Percentiles rank a stretch among this genome's conserved stretches.
These are phyloP conservation scores for Tuber melanosporum DNA, from an alignment of 495 filamentous ascomycete species.

Conservation along the genomic window DNA sequence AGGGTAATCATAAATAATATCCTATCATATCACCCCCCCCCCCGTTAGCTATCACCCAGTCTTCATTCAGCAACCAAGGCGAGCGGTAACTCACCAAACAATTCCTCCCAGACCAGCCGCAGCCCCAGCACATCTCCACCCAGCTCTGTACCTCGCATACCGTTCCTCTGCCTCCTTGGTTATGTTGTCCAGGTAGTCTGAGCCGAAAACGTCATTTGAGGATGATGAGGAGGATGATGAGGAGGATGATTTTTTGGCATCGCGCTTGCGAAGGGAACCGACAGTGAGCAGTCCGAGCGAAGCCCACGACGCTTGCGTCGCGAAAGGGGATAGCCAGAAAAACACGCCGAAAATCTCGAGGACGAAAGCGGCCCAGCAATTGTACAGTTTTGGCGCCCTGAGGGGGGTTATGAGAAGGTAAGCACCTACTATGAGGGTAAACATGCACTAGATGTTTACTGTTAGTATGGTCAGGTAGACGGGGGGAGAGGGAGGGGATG, in stretches of 20 bases:
- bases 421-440: slow-evolving; percentile 13
- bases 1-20: slow-evolving; percentile 14
- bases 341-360: slow-evolving; percentile 20
- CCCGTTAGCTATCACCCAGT: background rate
- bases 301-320: slow-evolving; percentile 18
- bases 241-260: background rate
- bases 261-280: background rate
- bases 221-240: background rate
- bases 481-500: background rate
- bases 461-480: background rate
- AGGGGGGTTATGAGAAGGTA: slow-evolving; percentile 17
- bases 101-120: slow-evolving; percentile 16
- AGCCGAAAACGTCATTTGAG: background rate
- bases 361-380: slow-evolving; percentile 21
- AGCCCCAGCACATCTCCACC: slow-evolving; percentile 16
- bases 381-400: slow-evolving; percentile 9
- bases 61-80: background rate
- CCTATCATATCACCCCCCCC: background rate
- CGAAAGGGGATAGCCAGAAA: slow-evolving; percentile 20
- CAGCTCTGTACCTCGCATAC: background rate
- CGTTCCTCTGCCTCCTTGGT: background rate
- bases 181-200: background rate
- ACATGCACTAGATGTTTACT: background rate
- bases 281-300: background rate
- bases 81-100: slow-evolving; percentile 8